These are phyloP conservation scores for Fonticula alba DNA, from an alignment of 78 protist genomes.

Conservation along the genomic window DNA sequence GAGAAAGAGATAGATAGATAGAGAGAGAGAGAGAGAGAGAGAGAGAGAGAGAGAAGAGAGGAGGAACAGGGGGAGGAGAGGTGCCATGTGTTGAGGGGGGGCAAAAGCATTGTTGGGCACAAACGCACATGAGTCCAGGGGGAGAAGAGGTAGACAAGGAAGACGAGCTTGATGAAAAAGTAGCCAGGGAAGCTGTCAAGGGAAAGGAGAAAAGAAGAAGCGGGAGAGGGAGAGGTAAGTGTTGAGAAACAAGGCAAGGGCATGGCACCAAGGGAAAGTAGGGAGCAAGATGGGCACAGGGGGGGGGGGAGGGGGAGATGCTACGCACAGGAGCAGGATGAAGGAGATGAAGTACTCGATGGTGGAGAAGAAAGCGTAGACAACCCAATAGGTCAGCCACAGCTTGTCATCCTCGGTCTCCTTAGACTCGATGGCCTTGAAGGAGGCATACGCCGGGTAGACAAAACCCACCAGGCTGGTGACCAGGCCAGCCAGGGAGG, in stretches of 20 bases:
- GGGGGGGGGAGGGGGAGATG: too few relatives aligned
- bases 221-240: background rate
- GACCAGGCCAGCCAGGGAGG: too few relatives aligned
- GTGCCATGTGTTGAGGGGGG: too few relatives aligned
- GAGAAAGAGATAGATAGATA: too few relatives aligned
- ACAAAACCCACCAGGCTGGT: slow-evolving; percentile 7
- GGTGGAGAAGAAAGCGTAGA: slow-evolving; percentile 11
- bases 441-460: slow-evolving; percentile 15
- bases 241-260: background rate
- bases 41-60: too few relatives aligned
- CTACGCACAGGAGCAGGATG: background rate
- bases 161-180: slow-evolving; percentile 7
- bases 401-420: slow-evolving; percentile 13
- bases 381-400: slow-evolving; percentile 32
- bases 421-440: slow-evolving; percentile 3
- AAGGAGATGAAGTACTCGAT: background rate
- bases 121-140: too few relatives aligned
- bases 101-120: too few relatives aligned
- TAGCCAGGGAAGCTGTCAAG: slow-evolving; percentile 11
- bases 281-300: too few relatives aligned
- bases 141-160: slow-evolving; percentile 5
- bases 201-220: background rate
- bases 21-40: too few relatives aligned
- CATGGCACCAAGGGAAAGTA: too few relatives aligned
- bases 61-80: too few relatives aligned